Base-by-base conservation (phyloP, 1,284 basidiomycete species). In the Cryptococcus sp. region DNA sequence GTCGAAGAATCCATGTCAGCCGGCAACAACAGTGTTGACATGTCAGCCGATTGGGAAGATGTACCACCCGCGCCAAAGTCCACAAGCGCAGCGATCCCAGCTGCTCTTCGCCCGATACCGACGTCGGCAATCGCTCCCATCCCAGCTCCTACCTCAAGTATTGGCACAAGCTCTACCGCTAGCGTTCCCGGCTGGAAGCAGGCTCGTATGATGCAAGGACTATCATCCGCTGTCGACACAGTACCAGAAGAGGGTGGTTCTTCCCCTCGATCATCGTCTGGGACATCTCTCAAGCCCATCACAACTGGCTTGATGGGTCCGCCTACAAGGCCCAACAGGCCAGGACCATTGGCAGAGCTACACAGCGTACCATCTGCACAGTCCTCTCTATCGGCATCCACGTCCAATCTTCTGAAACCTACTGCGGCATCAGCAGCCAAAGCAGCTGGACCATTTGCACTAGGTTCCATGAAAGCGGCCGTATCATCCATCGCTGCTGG, bases 141-240 rank as follows among this genome's bases (percentile, higher is more conserved):
- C 16, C 46, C 55, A 5, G 19, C 19, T 15, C 35, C 55, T 39
- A 8, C 47, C 15, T 22, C 39, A 5, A 30, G 8, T n/a, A 15
- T 46, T 19, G 35, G n/a, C 42, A 45, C 19, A 23, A 39, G 27
- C n/a, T 50, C 30, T 20, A 46, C n/a, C 19, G 3, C 56, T 41
- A 40, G 50, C 8, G 23, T 62, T 16, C 61, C 61, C 19, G 61
- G 57, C 13, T 62, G 61, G 61, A 62, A 62, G 49, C 61, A 62
- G 25, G 59, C 51, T 41, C 52, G 61, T n/a, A 55, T 63, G 41
- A 39, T 30, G 20, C 17, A 42, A 35, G 25, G 54, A 13, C 35
- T 20, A 10, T n/a, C 51, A 6, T 50, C 49, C 27, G n/a, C 56
- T n/a, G 42, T 59, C 42, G 47, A 53, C n/a, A 43, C 48, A 15